A percentile compares a stretch with the other conserved stretches of the same genome.
phyloP scores from a whole-genome alignment of 768 basidiomycete genomes.

The Kwoniella sp. region DNA sequence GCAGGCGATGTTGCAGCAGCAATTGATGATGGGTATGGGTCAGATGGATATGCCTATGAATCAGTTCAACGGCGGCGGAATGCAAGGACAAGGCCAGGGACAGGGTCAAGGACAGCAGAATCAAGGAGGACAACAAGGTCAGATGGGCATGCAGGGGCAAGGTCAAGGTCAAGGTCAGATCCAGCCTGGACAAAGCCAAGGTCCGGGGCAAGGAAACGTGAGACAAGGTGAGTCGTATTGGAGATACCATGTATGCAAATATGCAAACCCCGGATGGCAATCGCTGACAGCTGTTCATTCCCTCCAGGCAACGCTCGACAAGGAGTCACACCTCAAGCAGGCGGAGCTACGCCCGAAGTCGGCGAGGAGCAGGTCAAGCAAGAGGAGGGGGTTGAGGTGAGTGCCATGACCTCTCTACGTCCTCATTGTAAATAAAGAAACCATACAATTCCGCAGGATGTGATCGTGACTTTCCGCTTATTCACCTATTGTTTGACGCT shows the following conservation, averaged over 20 bases:
- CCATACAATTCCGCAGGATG: too few species aligned
- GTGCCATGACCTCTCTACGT: neutral
- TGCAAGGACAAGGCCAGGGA: constrained; percentile 45
- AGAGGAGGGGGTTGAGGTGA: constrained; percentile 37
- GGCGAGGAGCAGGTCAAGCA: constrained; percentile 36
- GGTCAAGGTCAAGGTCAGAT: constrained; percentile 15
- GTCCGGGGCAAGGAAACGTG: neutral
- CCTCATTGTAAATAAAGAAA: too few species aligned
- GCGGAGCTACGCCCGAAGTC: neutral
- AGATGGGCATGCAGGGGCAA: constrained; percentile 26
- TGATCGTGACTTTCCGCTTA: too few species aligned
- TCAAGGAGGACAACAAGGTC: neutral
- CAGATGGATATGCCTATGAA: constrained; percentile 60
- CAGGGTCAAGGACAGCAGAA: constrained; percentile 23
- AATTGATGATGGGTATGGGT: constrained; percentile 61
- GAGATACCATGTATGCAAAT: too few species aligned
- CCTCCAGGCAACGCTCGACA: constrained; percentile 12
- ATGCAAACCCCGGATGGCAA: too few species aligned
- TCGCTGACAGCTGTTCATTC: too few species aligned
- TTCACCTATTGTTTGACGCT: neutral
- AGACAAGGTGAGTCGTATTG: constrained; percentile 3
- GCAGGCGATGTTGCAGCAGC: constrained; percentile 61
- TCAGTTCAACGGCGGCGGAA: constrained; percentile 53
- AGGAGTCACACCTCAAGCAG: constrained; percentile 8
- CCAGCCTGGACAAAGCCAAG: constrained; percentile 1